A percentile compares a stretch with the other conserved stretches of the same genome.
Conservation (phyloP, 1,139 yeast species). For the Yamadazyma sp. region DNA sequence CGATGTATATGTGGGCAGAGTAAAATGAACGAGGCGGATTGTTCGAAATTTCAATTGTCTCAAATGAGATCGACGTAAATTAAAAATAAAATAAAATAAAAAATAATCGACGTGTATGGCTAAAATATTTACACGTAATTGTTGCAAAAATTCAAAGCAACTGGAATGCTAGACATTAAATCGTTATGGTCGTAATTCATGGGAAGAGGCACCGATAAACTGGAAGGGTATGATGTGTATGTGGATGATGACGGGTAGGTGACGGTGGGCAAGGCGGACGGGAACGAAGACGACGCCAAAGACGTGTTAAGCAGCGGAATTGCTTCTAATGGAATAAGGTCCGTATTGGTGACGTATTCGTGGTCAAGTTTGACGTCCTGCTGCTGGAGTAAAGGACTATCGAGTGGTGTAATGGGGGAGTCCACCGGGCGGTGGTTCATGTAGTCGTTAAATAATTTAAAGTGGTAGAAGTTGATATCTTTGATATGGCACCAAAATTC, state of each 20-base stretch:
- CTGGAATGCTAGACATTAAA: conserved; percentile 5
- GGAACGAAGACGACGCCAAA: not conserved
- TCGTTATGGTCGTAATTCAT: conserved; percentile 3
- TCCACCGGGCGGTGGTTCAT: conserved; percentile 3
- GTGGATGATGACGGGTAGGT: not conserved
- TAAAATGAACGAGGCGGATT: too few relatives aligned
- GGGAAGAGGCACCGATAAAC: not conserved
- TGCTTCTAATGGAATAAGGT: not conserved
- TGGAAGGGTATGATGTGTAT: not conserved
- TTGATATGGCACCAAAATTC: conserved; percentile 24
- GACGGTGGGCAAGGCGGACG: not conserved
- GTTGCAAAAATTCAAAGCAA: conserved; percentile 4
- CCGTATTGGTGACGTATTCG: not conserved
- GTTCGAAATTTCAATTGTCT: too few relatives aligned
- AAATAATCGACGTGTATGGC: not conserved
- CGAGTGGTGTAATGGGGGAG: conserved; percentile 2
- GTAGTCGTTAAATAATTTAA: conserved; percentile 5
- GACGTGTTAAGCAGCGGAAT: not conserved
- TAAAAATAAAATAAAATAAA: not conserved
- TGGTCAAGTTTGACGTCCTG: not conserved
- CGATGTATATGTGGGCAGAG: too few relatives aligned
- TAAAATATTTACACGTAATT: conserved; percentile 4
- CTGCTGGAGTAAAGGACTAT: conserved; percentile 3
- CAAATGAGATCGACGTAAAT: too few relatives aligned
- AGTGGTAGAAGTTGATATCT: not conserved